Conservation (phyloP, 202 grass and related monocot genomes). For the Brachypodium distachyon region DNA sequence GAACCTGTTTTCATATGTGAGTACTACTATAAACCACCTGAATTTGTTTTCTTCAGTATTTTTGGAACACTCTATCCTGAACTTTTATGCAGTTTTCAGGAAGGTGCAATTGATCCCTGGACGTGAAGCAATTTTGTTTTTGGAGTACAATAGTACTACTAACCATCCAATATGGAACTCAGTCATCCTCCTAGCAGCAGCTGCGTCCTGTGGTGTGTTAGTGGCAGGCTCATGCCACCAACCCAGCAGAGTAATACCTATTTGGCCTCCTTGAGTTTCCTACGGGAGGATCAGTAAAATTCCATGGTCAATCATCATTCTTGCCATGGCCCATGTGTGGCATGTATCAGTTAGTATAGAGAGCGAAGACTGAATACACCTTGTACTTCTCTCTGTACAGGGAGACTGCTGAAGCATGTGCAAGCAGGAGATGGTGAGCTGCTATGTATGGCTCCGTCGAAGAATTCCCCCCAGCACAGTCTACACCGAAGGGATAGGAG, state of each 20-base stretch:
- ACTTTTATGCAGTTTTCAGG: no score
- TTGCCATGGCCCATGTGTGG: neutral
- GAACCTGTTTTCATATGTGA: slow-evolving; percentile 10
- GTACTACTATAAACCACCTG: no score
- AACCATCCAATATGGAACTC: slow-evolving; percentile 77
- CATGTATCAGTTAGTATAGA: neutral
- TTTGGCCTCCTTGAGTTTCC: slow-evolving; percentile 49
- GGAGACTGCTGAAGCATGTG: slow-evolving; percentile 49
- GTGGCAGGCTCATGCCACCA: slow-evolving; percentile 55
- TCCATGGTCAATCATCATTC: neutral
- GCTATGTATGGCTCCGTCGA: slow-evolving; percentile 56
- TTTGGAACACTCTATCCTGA: no score
- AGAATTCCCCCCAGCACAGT: slow-evolving; percentile 52
- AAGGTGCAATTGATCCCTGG: no score
- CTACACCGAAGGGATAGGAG: slow-evolving; percentile 45
- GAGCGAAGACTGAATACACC: neutral
- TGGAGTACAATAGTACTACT: neutral
- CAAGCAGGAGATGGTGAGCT: slow-evolving; percentile 53
- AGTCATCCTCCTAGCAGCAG: slow-evolving; percentile 46
- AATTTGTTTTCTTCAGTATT: no score
- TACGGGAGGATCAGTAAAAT: neutral
- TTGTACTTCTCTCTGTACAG: slow-evolving; percentile 50
- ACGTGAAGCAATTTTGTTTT: neutral
- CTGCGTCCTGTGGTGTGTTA: slow-evolving; percentile 14
- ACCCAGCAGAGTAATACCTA: slow-evolving; percentile 50